These are phyloP conservation scores for Agarophyton chilense DNA, from an alignment of 23 red algal species.

Conservation along the genomic window DNA sequence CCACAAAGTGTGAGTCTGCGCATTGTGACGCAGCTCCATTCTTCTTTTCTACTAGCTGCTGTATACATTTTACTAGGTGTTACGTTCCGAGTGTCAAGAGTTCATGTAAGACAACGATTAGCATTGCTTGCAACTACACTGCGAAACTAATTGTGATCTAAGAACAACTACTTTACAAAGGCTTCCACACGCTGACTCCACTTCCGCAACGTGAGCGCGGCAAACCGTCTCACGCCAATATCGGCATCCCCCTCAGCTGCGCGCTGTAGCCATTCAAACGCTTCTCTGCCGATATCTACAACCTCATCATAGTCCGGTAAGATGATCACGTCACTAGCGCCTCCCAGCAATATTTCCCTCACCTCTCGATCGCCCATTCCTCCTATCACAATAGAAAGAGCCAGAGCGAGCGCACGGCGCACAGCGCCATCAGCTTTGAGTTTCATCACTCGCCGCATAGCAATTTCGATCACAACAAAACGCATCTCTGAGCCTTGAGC, in stretches of 20 bases:
- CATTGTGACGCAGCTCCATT: too few relatives aligned
- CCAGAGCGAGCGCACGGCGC: conserved; percentile 44
- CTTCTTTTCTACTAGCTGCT: too few relatives aligned
- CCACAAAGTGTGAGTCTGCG: too few relatives aligned
- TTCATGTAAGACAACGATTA: too few relatives aligned
- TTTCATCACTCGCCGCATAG: conserved; percentile 15
- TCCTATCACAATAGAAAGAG: conserved; percentile 24
- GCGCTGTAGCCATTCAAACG: conserved; percentile 42
- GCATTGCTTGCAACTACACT: too few relatives aligned
- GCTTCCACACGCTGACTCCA: conserved; percentile 36
- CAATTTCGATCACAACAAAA: conserved; percentile 35
- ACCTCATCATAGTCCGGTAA: neutral
- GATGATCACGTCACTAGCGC: conserved; percentile 16
- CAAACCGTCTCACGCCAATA: conserved; percentile 54
- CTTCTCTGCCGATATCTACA: conserved; percentile 21
- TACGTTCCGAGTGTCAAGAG: too few relatives aligned
- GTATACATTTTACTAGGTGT: too few relatives aligned
- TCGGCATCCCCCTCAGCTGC: conserved; percentile 38
- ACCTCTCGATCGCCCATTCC: conserved; percentile 57
- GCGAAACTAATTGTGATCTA: neutral
- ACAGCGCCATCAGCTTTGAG: conserved; percentile 33
- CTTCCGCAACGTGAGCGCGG: conserved; percentile 6
- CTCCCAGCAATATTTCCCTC: conserved; percentile 26
- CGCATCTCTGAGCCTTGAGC: conserved; percentile 28
- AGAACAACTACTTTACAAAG: neutral